Evolutionary conservation across 2,329 filamentous ascomycete species (phyloP).

Genomic region (Claviceps digitariae): DNA sequence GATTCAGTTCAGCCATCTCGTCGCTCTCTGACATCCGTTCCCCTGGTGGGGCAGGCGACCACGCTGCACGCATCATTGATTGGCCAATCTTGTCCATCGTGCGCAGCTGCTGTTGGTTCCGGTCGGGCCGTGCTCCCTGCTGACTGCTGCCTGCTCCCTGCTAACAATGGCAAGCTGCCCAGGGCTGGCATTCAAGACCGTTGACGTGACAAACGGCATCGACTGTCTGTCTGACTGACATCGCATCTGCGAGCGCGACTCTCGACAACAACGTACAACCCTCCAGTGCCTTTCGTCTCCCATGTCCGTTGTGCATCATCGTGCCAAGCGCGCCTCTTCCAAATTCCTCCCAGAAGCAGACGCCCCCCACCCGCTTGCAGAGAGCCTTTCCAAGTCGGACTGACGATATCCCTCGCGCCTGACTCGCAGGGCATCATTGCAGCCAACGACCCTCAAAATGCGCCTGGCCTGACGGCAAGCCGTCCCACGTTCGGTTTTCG

Average conservation of each 20-base stretch:
- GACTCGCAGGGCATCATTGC: not conserved
- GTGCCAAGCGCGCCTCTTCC: not conserved
- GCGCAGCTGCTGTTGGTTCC: not conserved
- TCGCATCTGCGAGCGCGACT: not conserved
- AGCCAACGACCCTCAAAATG: slow-evolving; percentile 13
- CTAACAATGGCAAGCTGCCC: no score
- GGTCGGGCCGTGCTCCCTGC: no score
- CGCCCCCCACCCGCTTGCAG: not conserved
- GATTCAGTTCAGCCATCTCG: no score
- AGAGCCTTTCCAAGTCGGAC: not conserved
- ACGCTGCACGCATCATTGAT: not conserved
- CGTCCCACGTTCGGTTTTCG: not conserved
- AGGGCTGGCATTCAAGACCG: no score
- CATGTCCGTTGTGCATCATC: not conserved
- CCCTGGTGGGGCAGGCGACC: no score
- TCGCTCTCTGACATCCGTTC: no score
- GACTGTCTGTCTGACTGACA: no score
- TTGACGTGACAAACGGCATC: not conserved
- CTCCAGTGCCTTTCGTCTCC: not conserved
- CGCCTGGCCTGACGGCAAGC: slow-evolving; percentile 25
- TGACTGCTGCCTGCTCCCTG: no score
- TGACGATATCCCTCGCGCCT: not conserved
- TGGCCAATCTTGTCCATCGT: not conserved
- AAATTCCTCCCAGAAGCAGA: not conserved
- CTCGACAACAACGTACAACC: not conserved